These are phyloP conservation scores for Lipomyces yamadae DNA, from an alignment of 805 yeast genomes.

Conservation along the genomic window DNA sequence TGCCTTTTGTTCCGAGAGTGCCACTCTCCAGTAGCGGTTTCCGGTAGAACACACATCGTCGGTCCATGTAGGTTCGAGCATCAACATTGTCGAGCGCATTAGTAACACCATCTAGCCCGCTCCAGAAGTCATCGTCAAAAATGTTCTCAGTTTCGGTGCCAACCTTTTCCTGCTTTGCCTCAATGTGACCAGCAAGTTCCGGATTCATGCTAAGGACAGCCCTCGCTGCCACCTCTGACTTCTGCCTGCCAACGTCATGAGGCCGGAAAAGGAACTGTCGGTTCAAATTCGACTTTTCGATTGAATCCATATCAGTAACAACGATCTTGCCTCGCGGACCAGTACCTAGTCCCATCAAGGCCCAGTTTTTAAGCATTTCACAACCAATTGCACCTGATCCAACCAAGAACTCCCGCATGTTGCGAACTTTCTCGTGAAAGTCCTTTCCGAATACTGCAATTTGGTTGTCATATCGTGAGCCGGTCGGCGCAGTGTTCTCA, in stretches of 20 bases:
- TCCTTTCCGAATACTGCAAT: constrained; percentile 89
- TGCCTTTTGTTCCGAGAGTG: constrained; percentile 97
- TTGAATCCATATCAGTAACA: constrained; percentile 92
- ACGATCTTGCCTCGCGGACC: constrained; percentile 85
- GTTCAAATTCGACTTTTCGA: constrained; percentile 93
- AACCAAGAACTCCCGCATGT: constrained; percentile 83
- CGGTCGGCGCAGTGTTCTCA: constrained; percentile 73
- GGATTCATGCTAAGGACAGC: constrained; percentile 90
- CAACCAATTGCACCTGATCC: constrained; percentile 99
- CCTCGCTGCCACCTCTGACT: constrained; percentile 85
- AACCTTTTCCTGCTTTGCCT: constrained; percentile 80
- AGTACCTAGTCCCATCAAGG: constrained; percentile 91
- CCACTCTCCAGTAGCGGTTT: constrained; percentile 95
- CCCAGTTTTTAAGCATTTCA: constrained; percentile 98
- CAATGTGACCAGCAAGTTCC: constrained; percentile 75
- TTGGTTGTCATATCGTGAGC: constrained; percentile 90
- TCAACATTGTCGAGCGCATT: constrained; percentile 97
- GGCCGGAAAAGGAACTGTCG: constrained; percentile 96
- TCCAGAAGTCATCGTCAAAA: constrained; percentile 87
- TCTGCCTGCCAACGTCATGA: constrained; percentile 88
- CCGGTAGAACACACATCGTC: constrained; percentile 90
- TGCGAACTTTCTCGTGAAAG: constrained; percentile 73
- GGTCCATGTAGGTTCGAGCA: constrained; percentile 96
- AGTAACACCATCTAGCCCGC: constrained; percentile 80
- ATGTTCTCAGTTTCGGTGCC: constrained; percentile 90